phyloP scores from a whole-genome alignment of 371 early-diverging fungal genomes.

The Apophysomyces ossiformis region DNA sequence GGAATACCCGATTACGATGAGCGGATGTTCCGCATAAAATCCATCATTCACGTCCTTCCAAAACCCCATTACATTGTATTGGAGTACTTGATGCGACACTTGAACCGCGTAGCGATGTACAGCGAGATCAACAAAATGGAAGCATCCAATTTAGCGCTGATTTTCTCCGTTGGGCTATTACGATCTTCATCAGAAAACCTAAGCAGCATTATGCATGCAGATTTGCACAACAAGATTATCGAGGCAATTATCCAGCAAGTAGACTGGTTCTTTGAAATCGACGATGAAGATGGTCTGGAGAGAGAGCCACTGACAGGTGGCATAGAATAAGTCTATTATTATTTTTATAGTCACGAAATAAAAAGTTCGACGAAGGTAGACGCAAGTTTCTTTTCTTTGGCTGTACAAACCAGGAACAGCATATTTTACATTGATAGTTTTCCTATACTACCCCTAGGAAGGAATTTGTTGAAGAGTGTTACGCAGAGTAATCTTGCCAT shows the following conservation, averaged over 20 bases:
- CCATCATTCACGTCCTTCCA: conserved; percentile 73
- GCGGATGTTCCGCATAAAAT: conserved; percentile 72
- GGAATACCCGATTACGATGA: conserved; percentile 76
- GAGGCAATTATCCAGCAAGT: conserved; percentile 64
- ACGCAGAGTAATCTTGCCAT: conserved; percentile 18
- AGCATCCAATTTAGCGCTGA: conserved; percentile 80
- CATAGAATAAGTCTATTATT: background rate
- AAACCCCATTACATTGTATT: conserved; percentile 70
- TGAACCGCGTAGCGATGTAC: conserved; percentile 65
- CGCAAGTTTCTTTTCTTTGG: background rate
- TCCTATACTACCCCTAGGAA: too few relatives aligned
- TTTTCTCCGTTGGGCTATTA: conserved; percentile 73
- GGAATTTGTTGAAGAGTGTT: background rate
- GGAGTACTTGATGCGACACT: conserved; percentile 73
- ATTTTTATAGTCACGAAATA: background rate
- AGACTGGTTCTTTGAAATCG: conserved; percentile 65
- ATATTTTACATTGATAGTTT: too few relatives aligned
- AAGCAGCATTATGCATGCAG: conserved; percentile 58
- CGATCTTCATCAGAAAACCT: conserved; percentile 55
- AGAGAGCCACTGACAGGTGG: conserved; percentile 5
- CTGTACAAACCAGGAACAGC: background rate
- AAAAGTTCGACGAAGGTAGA: background rate
- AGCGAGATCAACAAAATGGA: conserved; percentile 88
- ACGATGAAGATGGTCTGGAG: conserved; percentile 15
- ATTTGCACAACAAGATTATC: conserved; percentile 59